Base-by-base conservation (phyloP, 1,139 yeast species). In the Taphrina communis region DNA sequence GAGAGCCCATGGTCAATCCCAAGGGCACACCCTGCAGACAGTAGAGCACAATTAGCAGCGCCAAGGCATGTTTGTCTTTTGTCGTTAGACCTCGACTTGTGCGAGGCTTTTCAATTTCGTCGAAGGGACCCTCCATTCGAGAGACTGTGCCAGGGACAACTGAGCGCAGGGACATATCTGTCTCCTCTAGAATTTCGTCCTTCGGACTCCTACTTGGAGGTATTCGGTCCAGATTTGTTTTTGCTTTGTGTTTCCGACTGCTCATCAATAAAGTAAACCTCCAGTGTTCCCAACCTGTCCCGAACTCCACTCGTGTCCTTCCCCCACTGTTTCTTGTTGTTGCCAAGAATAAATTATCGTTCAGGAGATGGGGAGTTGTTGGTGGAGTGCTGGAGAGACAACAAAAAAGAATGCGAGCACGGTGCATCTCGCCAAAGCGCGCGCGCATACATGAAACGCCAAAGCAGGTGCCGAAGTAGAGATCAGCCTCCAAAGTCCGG, bases 1-100 rank as follows among this genome's bases (percentile, higher is more conserved):
- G 84, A 0, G 97, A 88, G 2, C 99, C 99, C 80, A 94, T 92
- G 1, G 97, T 97, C 55, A 94, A 79, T 0, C 99, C 99, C 17
- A 93, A 96, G 0, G 99, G 99, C 4, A 94, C 87, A 36, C 99
- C 99, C 77, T 94, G 99, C 12, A 93, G 82, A 35, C 61, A 56
- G 38, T 63, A 63, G 25, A 63, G 61, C n/a, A 63, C 67, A n/a
- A 63, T 63, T 44, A 63, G 31, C 17, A 63, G 61, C 19, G 67
- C 67, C 39, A 63, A 42, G 12, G 67, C 67, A 42, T 63, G 67
- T 48, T 63, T 63, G 61, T 63, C 67, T 46, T 63, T 63, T 25
- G 21, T 46, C 46, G 67, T 42, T 36, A 63, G 61, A 19, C 67
- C 67, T 12, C 55, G 41, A 44, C 48, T 42, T 17, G 55, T 55